Conservation (phyloP, 768 basidiomycete genomes). For the Thelephora ganbajun region DNA sequence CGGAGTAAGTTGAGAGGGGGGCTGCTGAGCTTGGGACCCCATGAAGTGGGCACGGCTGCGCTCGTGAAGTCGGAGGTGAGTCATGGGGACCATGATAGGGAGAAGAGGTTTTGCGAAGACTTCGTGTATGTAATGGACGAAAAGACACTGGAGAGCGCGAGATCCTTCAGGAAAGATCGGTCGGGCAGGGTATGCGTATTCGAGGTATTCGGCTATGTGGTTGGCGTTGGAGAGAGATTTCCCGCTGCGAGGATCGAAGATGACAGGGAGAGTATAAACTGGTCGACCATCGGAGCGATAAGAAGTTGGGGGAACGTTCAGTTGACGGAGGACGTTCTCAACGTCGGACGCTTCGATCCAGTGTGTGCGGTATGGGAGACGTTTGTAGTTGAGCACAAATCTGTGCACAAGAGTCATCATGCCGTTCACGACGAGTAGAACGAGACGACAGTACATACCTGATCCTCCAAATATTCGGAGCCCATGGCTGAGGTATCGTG, state of each 20-base stretch:
- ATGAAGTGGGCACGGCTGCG: slow-evolving; percentile 39
- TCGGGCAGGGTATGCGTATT: slow-evolving; percentile 50
- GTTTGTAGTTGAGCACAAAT: slow-evolving; percentile 66
- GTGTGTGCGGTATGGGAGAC: slow-evolving; percentile 50
- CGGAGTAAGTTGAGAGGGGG: slow-evolving; percentile 15
- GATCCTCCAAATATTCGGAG: slow-evolving; percentile 63
- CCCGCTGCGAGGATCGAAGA: slow-evolving; percentile 42
- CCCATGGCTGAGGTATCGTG: slow-evolving; percentile 52
- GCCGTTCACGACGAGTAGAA: not conserved
- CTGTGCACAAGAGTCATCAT: slow-evolving; percentile 18
- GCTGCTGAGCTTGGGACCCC: slow-evolving; percentile 7
- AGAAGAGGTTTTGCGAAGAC: slow-evolving; percentile 51
- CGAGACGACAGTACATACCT: slow-evolving; percentile 25
- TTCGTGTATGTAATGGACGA: slow-evolving; percentile 58
- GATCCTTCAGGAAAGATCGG: slow-evolving; percentile 61
- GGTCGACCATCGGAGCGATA: slow-evolving; percentile 41
- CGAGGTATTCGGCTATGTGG: slow-evolving; percentile 60
- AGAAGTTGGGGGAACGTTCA: slow-evolving; percentile 46
- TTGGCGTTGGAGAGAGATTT: slow-evolving; percentile 39
- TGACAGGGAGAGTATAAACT: slow-evolving; percentile 55
- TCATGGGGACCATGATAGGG: slow-evolving; percentile 56
- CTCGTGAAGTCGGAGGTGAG: slow-evolving; percentile 44
- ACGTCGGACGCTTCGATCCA: slow-evolving; percentile 65
- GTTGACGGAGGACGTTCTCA: slow-evolving; percentile 40
- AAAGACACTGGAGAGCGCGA: slow-evolving; percentile 51